Conservation (phyloP, 345 rosid genomes). For the Aegle marmelos region DNA sequence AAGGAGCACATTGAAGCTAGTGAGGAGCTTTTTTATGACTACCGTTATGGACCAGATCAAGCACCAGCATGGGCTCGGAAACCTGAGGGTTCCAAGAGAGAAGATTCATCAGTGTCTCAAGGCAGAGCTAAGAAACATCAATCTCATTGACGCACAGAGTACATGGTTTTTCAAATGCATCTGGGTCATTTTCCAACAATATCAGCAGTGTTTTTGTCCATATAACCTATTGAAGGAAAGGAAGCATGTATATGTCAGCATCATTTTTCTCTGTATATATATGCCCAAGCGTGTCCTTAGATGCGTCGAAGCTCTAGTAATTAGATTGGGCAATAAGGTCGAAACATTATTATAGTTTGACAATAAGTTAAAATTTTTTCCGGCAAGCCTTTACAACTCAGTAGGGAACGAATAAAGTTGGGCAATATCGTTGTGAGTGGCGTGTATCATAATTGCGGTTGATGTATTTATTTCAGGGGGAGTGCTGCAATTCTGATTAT, state of each 20-base stretch:
- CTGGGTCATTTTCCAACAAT: not conserved
- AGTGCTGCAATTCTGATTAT: not conserved
- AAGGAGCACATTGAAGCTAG: slow-evolving; percentile 91
- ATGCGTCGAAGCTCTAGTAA: not conserved
- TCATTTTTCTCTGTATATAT: slow-evolving; percentile 20
- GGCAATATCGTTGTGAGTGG: not conserved
- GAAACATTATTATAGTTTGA: slow-evolving; percentile 3
- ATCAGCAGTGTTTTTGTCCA: not conserved
- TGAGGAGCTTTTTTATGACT: slow-evolving; percentile 94
- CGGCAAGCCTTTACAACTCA: not conserved
- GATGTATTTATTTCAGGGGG: not conserved
- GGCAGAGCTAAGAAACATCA: slow-evolving; percentile 98
- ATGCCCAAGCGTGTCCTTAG: slow-evolving; percentile 3
- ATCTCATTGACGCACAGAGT: slow-evolving; percentile 53
- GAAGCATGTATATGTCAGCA: not conserved
- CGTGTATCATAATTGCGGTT: not conserved
- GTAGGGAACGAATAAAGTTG: not conserved
- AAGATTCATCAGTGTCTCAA: slow-evolving; percentile 61
- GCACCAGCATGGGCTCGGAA: slow-evolving; percentile 97
- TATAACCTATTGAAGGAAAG: not conserved
- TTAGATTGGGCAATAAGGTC: slow-evolving; percentile 19
- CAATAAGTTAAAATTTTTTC: slow-evolving; percentile 9
- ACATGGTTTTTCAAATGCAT: slow-evolving; percentile 5
- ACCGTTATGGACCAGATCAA: slow-evolving; percentile 95
- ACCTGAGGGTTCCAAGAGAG: slow-evolving; percentile 90